These are phyloP conservation scores for Tillandsia fasciculata DNA, from an alignment of 176 grass and related monocot genomes.

Conservation along the genomic window DNA sequence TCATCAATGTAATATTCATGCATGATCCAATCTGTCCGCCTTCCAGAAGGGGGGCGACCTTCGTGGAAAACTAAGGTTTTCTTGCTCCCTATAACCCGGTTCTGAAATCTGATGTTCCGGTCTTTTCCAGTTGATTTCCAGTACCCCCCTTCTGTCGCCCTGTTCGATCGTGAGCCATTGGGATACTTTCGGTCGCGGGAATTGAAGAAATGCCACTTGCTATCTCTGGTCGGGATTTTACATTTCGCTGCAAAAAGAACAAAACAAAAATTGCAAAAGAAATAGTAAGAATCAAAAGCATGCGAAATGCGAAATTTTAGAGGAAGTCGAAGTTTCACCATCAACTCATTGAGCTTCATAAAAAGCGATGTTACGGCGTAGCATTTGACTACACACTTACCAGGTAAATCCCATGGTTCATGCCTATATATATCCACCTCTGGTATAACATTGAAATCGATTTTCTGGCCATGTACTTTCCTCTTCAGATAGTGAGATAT, in stretches of 20 bases:
- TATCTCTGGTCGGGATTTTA: conserved; percentile 44
- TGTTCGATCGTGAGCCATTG: conserved; percentile 61
- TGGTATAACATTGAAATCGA: conserved; percentile 59
- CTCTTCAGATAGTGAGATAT: conserved; percentile 70
- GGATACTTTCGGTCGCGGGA: conserved; percentile 77
- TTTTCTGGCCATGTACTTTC: conserved; percentile 56
- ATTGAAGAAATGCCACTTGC: conserved; percentile 92
- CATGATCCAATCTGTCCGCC: conserved; percentile 91
- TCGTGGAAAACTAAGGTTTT: conserved; percentile 96
- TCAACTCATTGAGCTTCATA: background rate
- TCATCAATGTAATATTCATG: conserved; percentile 78
- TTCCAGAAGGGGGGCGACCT: conserved; percentile 72
- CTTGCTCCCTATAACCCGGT: conserved; percentile 63
- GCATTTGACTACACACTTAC: conserved; percentile 23
- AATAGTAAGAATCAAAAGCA: conserved; percentile 6
- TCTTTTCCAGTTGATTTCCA: conserved; percentile 99
- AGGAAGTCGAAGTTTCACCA: background rate
- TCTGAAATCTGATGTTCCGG: conserved; percentile 43
- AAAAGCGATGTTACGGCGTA: background rate
- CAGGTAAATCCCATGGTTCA: conserved; percentile 94
- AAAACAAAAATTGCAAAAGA: conserved; percentile 14
- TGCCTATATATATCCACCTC: conserved; percentile 95
- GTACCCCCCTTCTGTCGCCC: conserved; percentile 66
- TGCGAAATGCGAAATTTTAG: background rate
- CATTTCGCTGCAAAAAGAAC: conserved; percentile 47